These are phyloP conservation scores for Suhomyces ambrosiae DNA, from an alignment of 1,139 yeast genomes.

Conservation along the genomic window DNA sequence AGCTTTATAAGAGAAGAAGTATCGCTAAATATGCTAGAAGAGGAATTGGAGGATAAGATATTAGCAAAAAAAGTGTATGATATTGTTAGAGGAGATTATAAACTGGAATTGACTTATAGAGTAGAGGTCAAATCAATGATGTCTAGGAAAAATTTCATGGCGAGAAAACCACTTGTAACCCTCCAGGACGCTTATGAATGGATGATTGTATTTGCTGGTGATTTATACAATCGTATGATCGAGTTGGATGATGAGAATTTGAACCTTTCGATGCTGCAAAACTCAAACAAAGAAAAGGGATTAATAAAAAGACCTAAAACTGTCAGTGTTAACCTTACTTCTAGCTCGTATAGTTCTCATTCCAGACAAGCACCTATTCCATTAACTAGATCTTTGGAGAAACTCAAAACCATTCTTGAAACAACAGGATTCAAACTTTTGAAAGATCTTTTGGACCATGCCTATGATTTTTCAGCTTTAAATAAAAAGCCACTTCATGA, in stretches of 20 bases:
- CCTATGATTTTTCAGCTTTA: slow-evolving; percentile 26
- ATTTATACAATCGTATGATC: slow-evolving; percentile 64
- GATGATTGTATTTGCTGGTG: slow-evolving; percentile 84
- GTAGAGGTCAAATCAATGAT: slow-evolving; percentile 82
- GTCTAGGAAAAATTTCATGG: slow-evolving; percentile 77
- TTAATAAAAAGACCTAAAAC: slow-evolving; percentile 55
- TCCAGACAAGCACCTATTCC: slow-evolving; percentile 53
- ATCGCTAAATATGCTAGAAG: slow-evolving; percentile 34
- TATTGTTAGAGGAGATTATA: slow-evolving; percentile 64
- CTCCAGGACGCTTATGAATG: slow-evolving; percentile 69
- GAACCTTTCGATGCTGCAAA: slow-evolving; percentile 33
- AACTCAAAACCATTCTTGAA: slow-evolving; percentile 34
- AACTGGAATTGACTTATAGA: slow-evolving; percentile 55
- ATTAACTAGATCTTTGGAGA: slow-evolving; percentile 40
- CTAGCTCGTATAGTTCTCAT: slow-evolving; percentile 27
- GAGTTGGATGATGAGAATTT: slow-evolving; percentile 74
- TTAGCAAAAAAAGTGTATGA: slow-evolving; percentile 54
- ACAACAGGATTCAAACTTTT: slow-evolving; percentile 34
- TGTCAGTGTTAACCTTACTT: slow-evolving; percentile 38
- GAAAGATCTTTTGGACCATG: slow-evolving; percentile 31
- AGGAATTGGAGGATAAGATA: slow-evolving; percentile 38
- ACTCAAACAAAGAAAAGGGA: slow-evolving; percentile 23
- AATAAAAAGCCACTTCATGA: slow-evolving; percentile 42
- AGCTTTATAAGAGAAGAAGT: slow-evolving; percentile 51
- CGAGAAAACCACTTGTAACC: slow-evolving; percentile 50